Evolutionary conservation across 768 basidiomycete genomes (phyloP).

Genomic region (Harrya chromipes): DNA sequence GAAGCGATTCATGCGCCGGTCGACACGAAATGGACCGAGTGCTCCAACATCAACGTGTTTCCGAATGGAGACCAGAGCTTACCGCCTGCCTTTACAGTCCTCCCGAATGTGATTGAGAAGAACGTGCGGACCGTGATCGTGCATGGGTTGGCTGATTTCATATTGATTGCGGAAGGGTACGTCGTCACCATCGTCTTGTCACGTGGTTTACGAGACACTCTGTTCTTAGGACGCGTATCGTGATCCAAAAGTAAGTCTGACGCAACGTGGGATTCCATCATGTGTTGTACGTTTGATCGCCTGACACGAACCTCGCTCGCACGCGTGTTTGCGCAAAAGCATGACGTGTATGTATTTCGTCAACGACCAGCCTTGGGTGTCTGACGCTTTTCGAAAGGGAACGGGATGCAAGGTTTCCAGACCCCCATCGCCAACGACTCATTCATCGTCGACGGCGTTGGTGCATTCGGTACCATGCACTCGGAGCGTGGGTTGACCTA

Average conservation of each 20-base stretch:
- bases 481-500: constrained; percentile 67
- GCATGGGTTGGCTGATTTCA: constrained; percentile 72
- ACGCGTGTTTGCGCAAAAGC: constrained; percentile 11
- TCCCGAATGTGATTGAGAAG: constrained; percentile 77
- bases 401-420: constrained; percentile 70
- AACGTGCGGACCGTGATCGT: constrained; percentile 63
- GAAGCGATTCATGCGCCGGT: constrained; percentile 66
- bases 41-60: constrained; percentile 60
- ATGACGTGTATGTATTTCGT: constrained; percentile 37
- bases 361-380: background rate
- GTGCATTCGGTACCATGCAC: constrained; percentile 62
- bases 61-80: constrained; percentile 56
- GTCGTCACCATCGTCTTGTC: constrained; percentile 10
- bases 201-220: constrained; percentile 10
- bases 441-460: constrained; percentile 69
- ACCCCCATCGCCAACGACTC: constrained; percentile 61
- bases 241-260: constrained; percentile 56
- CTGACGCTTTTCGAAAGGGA: constrained; percentile 40
- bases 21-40: constrained; percentile 60
- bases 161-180: constrained; percentile 72
- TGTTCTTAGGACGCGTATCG: constrained; percentile 49
- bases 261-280: background rate
- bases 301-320: background rate
- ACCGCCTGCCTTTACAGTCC: constrained; percentile 60
- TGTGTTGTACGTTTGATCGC: too few species aligned